Evolutionary conservation across 2,329 filamentous ascomycete genomes (phyloP), one percentile per base, ranked within the genome.

Genomic region (Pseudogymnoascus sp.): DNA sequence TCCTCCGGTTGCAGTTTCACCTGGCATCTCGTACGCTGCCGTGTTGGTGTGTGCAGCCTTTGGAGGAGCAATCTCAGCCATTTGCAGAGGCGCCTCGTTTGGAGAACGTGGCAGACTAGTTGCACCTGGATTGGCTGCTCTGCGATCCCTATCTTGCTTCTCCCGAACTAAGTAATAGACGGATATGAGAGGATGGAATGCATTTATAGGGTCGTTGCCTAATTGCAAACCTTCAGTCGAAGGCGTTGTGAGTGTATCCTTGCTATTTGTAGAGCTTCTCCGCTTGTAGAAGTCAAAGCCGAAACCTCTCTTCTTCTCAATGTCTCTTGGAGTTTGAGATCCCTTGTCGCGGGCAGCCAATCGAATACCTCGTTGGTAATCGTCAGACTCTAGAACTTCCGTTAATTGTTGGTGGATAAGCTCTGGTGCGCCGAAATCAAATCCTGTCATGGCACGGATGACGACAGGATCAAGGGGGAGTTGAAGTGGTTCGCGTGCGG

Each of bases 141-240:
- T 64, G 64, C 66, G 78, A 70, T 97, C 93, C 37, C 91, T 86
- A 60, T 96, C 91, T 67, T 91, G 86, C 77, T 97, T 97, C 78
- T 99, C 95, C 68, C 86, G 88, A n/a, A 96, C 95, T 2, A 99
- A 83, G 71, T 96, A 96, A 75, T 99, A 99, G 13, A 99, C 88
- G 1, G 95, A 97, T 7, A 97, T 81, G 13, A 97, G 80, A 7
- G 95, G 95, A 70, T 90, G 93, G 74, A 90, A 99, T 3, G 95
- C 95, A 74, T 97, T 97, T 64, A 96, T 78, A 0, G 95, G 93
- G 71, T 99, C 95, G 63, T 84, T 85, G 10, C 92, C 92, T 35
- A 93, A 78, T 67, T 91, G 87, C 17, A 97, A 81, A 3, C 89
- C 90, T 74, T 99, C 95, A 1, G 87, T 85, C 61, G 93, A 97